A percentile compares a stretch with the other conserved stretches of the same genome.
Evolutionary conservation across 257 asterid genomes (phyloP).

Genomic region (Ophiorrhiza pumila): DNA sequence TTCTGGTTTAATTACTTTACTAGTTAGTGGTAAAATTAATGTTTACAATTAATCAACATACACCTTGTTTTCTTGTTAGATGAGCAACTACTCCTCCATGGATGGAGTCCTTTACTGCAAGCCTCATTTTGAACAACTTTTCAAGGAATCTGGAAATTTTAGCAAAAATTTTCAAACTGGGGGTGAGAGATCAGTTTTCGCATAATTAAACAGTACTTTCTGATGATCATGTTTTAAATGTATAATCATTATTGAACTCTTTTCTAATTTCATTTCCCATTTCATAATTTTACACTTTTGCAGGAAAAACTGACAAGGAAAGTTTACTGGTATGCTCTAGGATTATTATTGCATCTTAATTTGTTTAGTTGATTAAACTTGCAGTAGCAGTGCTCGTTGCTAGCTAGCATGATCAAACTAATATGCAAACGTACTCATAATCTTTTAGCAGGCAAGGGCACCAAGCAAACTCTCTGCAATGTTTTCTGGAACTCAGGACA

Average conservation of each 20-base stretch:
- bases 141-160: constrained; percentile 52
- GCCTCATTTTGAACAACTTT: constrained; percentile 55
- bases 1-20: too few species aligned
- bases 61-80: constrained; percentile 14
- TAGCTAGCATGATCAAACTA: not conserved
- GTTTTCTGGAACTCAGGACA: constrained; percentile 88
- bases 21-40: too few species aligned
- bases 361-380: not conserved
- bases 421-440: not conserved
- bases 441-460: constrained; percentile 45
- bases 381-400: not conserved
- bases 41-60: too few species aligned
- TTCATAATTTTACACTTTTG: constrained; percentile 6
- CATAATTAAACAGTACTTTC: too few species aligned
- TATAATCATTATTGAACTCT: not conserved
- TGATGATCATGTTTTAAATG: not conserved
- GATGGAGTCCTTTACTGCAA: constrained; percentile 57
- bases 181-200: too few species aligned
- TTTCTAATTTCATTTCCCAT: not conserved
- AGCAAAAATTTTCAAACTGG: constrained; percentile 49
- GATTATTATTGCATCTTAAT: too few species aligned
- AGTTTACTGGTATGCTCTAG: constrained; percentile 28
- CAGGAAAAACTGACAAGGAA: constrained; percentile 37
- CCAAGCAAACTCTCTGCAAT: constrained; percentile 70
- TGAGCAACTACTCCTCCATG: constrained; percentile 59